These are phyloP conservation scores for Nannochloropsis salina DNA, from an alignment of 108 stramenopile genomes.

Conservation along the genomic window DNA sequence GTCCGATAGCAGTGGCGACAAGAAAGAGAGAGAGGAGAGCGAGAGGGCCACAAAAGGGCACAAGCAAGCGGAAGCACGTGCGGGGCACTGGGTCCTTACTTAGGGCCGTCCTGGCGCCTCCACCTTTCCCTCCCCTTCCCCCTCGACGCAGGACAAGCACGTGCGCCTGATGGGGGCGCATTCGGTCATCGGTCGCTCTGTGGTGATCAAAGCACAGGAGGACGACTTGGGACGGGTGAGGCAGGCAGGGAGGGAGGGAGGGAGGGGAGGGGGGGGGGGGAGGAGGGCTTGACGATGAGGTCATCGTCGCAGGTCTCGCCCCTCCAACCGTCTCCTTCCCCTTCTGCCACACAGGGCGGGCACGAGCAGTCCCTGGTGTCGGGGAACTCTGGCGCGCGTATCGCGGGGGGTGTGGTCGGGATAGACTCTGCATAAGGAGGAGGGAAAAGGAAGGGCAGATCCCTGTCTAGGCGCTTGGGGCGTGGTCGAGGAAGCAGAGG, in stretches of 20 bases:
- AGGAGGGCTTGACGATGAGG: background rate
- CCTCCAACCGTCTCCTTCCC: background rate
- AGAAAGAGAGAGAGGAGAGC: no score
- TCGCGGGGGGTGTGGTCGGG: slow-evolving; percentile 80
- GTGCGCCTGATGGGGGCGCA: slow-evolving; percentile 85
- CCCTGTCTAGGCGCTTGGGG: no score
- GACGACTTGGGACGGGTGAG: slow-evolving; percentile 72
- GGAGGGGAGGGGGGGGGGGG: background rate
- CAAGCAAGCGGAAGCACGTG: no score
- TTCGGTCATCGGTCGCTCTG: slow-evolving; percentile 80
- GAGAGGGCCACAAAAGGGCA: no score
- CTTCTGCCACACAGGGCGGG: slow-evolving; percentile 57
- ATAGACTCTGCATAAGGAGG: slow-evolving; percentile 29
- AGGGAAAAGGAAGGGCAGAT: no score
- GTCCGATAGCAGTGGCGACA: no score
- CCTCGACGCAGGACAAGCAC: slow-evolving; percentile 55
- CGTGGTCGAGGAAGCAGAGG: no score
- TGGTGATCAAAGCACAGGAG: slow-evolving; percentile 72
- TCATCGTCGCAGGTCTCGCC: background rate
- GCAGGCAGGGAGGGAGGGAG: background rate
- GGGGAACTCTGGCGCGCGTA: slow-evolving; percentile 77
- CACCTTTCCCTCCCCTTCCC: no score
- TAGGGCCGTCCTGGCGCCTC: no score
- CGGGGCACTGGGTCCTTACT: no score
- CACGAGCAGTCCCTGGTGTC: slow-evolving; percentile 74